A percentile compares a stretch with the other conserved stretches of the same genome.
phyloP scores from a whole-genome alignment of 1,139 yeast genomes.

The Candida glucosophila region DNA sequence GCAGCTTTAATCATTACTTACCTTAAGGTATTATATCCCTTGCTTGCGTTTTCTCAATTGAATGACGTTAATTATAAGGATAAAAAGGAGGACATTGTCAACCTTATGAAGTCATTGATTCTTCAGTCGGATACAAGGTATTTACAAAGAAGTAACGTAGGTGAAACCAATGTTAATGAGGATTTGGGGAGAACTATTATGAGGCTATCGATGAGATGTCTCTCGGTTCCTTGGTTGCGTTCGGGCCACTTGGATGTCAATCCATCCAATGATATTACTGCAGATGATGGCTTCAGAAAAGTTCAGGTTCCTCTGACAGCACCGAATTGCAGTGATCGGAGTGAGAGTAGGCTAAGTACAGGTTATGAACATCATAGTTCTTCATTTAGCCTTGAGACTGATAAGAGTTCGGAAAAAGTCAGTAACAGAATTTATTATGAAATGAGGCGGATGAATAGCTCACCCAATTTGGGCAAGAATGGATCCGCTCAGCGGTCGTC shows the following conservation, averaged over 20 bases:
- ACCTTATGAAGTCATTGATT: slow-evolving; percentile 39
- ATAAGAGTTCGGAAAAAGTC: no score
- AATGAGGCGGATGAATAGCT: no score
- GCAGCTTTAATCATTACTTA: slow-evolving; percentile 58
- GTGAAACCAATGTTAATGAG: slow-evolving; percentile 16
- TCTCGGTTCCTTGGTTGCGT: slow-evolving; percentile 53
- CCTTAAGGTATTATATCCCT: slow-evolving; percentile 65
- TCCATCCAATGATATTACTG: neutral
- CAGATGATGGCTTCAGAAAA: neutral
- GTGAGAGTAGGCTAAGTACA: no score
- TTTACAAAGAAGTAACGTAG: slow-evolving; percentile 2
- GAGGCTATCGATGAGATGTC: slow-evolving; percentile 57
- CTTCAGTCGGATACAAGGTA: slow-evolving; percentile 3
- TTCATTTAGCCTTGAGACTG: no score
- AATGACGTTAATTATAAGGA: slow-evolving; percentile 39
- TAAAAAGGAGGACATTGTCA: slow-evolving; percentile 46
- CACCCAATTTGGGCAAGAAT: no score
- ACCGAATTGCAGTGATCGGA: no score
- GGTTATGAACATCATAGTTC: no score
- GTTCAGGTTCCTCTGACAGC: slow-evolving; percentile 3
- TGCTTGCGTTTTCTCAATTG: slow-evolving; percentile 61
- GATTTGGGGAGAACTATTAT: no score
- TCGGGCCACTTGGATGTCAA: neutral
- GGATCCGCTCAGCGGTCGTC: no score
- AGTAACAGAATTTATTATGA: no score